Evolutionary conservation across 352 stramenopile species (phyloP).

Genomic region (Globisporangium middletonii): DNA sequence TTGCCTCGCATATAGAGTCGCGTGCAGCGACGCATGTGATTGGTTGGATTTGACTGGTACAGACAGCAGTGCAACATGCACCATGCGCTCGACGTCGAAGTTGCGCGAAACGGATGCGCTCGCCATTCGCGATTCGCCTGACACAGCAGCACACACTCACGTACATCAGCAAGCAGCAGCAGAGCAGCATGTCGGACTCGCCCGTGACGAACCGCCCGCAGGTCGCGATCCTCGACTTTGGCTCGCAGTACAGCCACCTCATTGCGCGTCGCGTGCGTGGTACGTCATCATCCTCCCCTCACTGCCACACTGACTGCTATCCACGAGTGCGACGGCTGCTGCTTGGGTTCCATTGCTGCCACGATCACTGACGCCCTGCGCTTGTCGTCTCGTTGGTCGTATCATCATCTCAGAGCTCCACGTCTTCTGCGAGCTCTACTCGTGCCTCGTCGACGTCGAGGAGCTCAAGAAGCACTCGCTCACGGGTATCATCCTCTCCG

Average conservation of each 20-base stretch:
- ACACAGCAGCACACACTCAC: background rate
- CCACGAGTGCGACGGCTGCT: background rate
- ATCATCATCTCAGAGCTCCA: slow-evolving; percentile 82
- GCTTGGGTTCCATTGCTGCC: background rate
- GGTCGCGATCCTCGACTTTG: slow-evolving; percentile 99
- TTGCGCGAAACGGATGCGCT: slow-evolving; percentile 8
- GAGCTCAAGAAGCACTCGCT: slow-evolving; percentile 93
- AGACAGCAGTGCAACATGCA: too few species aligned
- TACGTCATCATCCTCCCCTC: slow-evolving; percentile 14
- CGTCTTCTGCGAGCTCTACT: slow-evolving; percentile 99
- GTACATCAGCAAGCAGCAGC: slow-evolving; percentile 8
- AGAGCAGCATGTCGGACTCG: slow-evolving; percentile 55
- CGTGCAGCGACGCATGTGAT: slow-evolving; percentile 1
- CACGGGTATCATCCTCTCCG: slow-evolving; percentile 97
- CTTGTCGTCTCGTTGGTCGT: slow-evolving; percentile 12
- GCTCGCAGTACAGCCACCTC: slow-evolving; percentile 99
- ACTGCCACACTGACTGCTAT: background rate
- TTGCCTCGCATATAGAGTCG: too few species aligned
- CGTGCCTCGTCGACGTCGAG: slow-evolving; percentile 92
- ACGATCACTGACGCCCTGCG: background rate
- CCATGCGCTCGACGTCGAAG: slow-evolving; percentile 8
- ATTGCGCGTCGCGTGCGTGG: slow-evolving; percentile 96
- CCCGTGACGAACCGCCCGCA: slow-evolving; percentile 90
- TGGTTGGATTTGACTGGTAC: slow-evolving; percentile 4
- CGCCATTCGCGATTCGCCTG: slow-evolving; percentile 1